These are phyloP conservation scores for Eucalyptus sp. DNA, from an alignment of 345 rosid genomes.

Conservation along the genomic window DNA sequence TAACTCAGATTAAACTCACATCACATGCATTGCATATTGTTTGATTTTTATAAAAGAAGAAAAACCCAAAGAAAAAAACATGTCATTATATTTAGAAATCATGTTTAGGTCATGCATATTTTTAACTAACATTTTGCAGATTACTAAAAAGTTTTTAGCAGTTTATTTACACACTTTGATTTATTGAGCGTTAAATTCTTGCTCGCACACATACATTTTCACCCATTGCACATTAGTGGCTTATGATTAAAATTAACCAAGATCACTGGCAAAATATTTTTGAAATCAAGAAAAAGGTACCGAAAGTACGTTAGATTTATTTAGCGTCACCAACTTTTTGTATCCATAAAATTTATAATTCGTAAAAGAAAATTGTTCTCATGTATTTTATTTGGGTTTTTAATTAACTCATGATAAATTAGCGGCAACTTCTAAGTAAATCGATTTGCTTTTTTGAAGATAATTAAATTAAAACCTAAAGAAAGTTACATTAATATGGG, in stretches of 20 bases:
- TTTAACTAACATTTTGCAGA: too few relatives aligned
- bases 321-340: not conserved
- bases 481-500: not conserved
- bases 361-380: not conserved
- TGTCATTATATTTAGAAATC: not conserved
- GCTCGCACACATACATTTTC: not conserved
- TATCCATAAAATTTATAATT: not conserved
- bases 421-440: not conserved
- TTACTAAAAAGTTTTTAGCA: not conserved
- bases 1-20: too few relatives aligned
- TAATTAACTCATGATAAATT: not conserved
- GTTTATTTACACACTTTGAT: not conserved
- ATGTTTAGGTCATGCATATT: not conserved
- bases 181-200: not conserved
- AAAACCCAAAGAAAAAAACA: too few relatives aligned
- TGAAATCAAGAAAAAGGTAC: not conserved
- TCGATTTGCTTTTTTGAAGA: not conserved
- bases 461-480: not conserved
- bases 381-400: not conserved
- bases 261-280: not conserved
- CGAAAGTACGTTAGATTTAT: not conserved
- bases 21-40: not conserved
- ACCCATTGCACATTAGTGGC: not conserved
- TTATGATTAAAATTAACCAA: not conserved
- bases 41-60: too few relatives aligned